Conservation (phyloP, 2,329 filamentous ascomycete genomes). For the Aspergillus floridensis region DNA sequence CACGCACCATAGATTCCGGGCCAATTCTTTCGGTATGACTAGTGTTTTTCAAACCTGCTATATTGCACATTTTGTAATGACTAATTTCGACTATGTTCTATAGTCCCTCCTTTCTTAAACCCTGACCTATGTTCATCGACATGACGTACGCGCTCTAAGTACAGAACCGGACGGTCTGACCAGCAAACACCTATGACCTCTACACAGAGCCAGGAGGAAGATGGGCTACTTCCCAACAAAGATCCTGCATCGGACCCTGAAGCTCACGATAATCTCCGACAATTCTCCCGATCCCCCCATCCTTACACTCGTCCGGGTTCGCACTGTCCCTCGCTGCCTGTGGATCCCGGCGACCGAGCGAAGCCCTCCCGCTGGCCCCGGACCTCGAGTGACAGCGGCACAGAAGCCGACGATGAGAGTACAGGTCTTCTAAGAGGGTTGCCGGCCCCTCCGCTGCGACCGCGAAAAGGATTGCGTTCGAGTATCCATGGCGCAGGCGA, state of each 20-base stretch:
- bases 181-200: conserved; percentile 26
- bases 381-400: conserved; percentile 80
- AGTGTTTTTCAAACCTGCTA: not conserved
- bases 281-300: conserved; percentile 62
- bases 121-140: conserved; percentile 16
- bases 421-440: conserved; percentile 71
- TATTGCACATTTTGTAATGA: not conserved
- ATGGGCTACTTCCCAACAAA: conserved; percentile 23
- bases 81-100: not conserved
- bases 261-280: conserved; percentile 40
- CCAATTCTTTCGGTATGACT: not conserved
- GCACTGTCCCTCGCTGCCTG: conserved; percentile 50
- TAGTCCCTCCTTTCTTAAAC: not conserved
- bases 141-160: conserved; percentile 31
- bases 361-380: conserved; percentile 47
- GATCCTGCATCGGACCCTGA: conserved; percentile 19
- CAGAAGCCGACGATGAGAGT: conserved; percentile 92
- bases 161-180: conserved; percentile 3
- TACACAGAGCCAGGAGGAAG: conserved; percentile 30
- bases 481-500: conserved; percentile 24
- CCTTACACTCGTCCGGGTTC: conserved; percentile 62
- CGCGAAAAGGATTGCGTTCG: conserved; percentile 72
- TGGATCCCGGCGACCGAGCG: conserved; percentile 33
- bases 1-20: not conserved
- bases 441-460: conserved; percentile 70